Evolutionary conservation across 139 green algal species (phyloP), one percentile per base, ranked within the genome.

Genomic region (Volvox africanus): DNA sequence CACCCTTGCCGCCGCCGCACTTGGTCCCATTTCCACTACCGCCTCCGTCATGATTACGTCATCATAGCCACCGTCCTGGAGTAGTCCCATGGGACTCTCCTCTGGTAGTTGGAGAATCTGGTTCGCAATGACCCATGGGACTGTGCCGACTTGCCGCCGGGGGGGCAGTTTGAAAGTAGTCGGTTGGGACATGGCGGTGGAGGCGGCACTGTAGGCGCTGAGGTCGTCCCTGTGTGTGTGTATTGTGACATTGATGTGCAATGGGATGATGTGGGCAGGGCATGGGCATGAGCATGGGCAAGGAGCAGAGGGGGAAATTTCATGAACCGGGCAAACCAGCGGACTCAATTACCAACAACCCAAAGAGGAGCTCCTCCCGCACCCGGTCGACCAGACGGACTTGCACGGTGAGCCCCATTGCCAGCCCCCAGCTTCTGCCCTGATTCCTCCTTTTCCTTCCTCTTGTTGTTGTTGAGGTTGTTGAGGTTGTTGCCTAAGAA

Each of bases 191-290:
- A 79, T 79, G 71, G 71, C 71, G 1, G 22, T 79, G 71, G 71
- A 79, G 71, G 71, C 71, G 71, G 71, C 71, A 20, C 71, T 79
- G 71, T 35, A 79, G 71, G 71, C 71, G n/a, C 71, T 79, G 21
- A 79, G 71, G 71, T 32, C 22, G n/a, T 32, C 71, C 19, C 71
- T 79, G 71, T n/a, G n/a, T n/a, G n/a, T n/a, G n/a, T n/a, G n/a
- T n/a, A n/a, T n/a, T n/a, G n/a, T n/a, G n/a, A n/a, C n/a, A n/a
- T n/a, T n/a, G n/a, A n/a, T n/a, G n/a, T n/a, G n/a, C n/a, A n/a
- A n/a, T n/a, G n/a, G n/a, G n/a, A n/a, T n/a, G n/a, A n/a, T n/a
- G n/a, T n/a, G n/a, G n/a, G n/a, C n/a, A n/a, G n/a, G n/a, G n/a
- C n/a, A n/a, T n/a, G n/a, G n/a, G n/a, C n/a, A n/a, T n/a, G n/a